These are phyloP conservation scores for Pichia thaimueangensis DNA, from an alignment of 805 yeast species.

Conservation along the genomic window DNA sequence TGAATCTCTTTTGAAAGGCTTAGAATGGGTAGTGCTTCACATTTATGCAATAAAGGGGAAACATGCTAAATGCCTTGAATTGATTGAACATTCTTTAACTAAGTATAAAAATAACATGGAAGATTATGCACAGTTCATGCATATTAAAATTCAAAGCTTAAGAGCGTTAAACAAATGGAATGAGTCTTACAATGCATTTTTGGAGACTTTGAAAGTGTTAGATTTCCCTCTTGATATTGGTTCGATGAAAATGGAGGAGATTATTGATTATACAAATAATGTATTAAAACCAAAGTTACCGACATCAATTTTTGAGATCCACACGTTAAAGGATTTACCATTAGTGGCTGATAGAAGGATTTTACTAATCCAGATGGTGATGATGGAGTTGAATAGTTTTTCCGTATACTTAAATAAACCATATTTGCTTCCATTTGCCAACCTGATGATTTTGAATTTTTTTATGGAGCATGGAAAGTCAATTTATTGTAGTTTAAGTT, in stretches of 20 bases:
- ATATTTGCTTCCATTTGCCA: slow-evolving; percentile 28
- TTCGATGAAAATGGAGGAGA: background rate
- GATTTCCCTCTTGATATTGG: slow-evolving; percentile 24
- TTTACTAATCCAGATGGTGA: slow-evolving; percentile 34
- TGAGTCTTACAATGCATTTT: slow-evolving; percentile 32
- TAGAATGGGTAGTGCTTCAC: slow-evolving; percentile 31
- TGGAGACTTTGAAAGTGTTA: slow-evolving; percentile 30
- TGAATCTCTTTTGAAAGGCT: slow-evolving; percentile 20
- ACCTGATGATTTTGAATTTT: slow-evolving; percentile 30
- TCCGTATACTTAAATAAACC: slow-evolving; percentile 25
- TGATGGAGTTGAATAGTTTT: slow-evolving; percentile 34
- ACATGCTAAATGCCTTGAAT: slow-evolving; percentile 31
- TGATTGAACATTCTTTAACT: slow-evolving; percentile 29
- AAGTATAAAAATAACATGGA: slow-evolving; percentile 25
- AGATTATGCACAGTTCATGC: slow-evolving; percentile 32
- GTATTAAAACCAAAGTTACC: slow-evolving; percentile 31
- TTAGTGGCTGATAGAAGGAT: slow-evolving; percentile 26
- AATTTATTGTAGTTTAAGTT: slow-evolving; percentile 33
- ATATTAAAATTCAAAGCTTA: slow-evolving; percentile 34
- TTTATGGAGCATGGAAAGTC: slow-evolving; percentile 37
- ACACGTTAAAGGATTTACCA: slow-evolving; percentile 23
- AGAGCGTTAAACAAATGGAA: slow-evolving; percentile 26
- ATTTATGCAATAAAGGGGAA: slow-evolving; percentile 26
- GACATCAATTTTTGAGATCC: slow-evolving; percentile 33
- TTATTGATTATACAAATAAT: slow-evolving; percentile 18